A percentile compares a stretch with the other conserved stretches of the same genome.
These are phyloP conservation scores for Takakia lepidozioides DNA, from an alignment of 225 moss, liverwort and hornwort species.

Conservation along the genomic window DNA sequence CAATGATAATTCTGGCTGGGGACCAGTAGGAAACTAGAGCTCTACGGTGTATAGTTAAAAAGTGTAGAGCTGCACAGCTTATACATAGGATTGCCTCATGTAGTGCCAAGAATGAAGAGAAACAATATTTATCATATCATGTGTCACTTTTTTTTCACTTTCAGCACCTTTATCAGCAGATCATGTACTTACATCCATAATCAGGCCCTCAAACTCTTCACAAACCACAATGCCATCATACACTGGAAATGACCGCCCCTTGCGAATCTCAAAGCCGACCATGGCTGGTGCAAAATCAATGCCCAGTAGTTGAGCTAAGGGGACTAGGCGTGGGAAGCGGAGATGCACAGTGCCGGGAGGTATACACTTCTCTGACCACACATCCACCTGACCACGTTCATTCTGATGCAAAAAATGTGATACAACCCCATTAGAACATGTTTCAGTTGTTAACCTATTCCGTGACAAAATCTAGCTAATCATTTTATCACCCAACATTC, in stretches of 20 bases:
- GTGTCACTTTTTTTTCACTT: no score
- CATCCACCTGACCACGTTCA: slow-evolving; percentile 98
- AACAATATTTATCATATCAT: background rate
- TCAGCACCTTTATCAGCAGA: background rate
- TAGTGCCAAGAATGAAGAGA: background rate
- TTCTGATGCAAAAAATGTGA: slow-evolving; percentile 73
- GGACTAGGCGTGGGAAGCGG: slow-evolving; percentile 79
- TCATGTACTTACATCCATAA: slow-evolving; percentile 64
- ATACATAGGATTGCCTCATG: background rate
- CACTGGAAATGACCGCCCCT: slow-evolving; percentile 69
- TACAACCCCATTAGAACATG: no score
- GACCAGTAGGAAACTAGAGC: background rate
- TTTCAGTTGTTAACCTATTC: no score
- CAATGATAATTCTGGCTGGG: background rate
- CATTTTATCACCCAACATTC: no score
- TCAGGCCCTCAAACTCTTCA: slow-evolving; percentile 75
- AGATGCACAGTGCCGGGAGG: slow-evolving; percentile 92
- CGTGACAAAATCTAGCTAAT: no score
- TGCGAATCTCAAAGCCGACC: slow-evolving; percentile 92
- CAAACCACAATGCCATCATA: slow-evolving; percentile 92
- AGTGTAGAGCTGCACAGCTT: background rate
- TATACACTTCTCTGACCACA: slow-evolving; percentile 90
- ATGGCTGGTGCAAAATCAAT: slow-evolving; percentile 96
- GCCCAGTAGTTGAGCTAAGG: slow-evolving; percentile 73
- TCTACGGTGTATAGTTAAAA: background rate